Evolutionary conservation across 2,329 filamentous ascomycete species (phyloP), one percentile per base, ranked within the genome.

Genomic region (Moelleriella libera): DNA sequence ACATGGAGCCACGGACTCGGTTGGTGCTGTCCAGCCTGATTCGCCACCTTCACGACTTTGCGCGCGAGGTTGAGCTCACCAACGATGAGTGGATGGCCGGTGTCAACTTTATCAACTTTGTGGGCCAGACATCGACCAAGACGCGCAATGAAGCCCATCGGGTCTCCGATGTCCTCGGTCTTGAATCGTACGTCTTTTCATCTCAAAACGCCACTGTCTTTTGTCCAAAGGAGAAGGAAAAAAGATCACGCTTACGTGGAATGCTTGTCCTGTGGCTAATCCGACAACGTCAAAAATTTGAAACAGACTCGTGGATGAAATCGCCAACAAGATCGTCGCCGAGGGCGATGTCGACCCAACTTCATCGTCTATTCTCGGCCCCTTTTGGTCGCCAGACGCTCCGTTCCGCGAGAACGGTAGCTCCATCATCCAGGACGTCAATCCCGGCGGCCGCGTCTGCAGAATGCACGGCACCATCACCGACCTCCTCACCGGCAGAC

Each of bases 51-150:
- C 85, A 89, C 68, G 83, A 88, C 66, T 88, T 88, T 62, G 76
- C 79, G 48, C 79, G 85, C 49, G 85, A 89, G 59, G 77, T 85
- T 53, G 83, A 88, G 66, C 76, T 89, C 46, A 87, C 80, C 14
- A 72, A 78, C 32, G 83, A 85, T 47, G 85, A 89, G 66, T 88
- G 84, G 84, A 76, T 87, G 64, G 65, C 77, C 6, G 85, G 83
- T 47, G 82, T 88, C 47, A 73, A 83, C 57, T 88, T 83, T 61
- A 68, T 88, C 67, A 88, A 88, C 69, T 74, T 77, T 43, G 76
- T 86, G 51, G 84, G 85, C 51, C 78, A 85, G 64, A 76, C 79
- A 55, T 83, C 75, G 53, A 74, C 74, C 47, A 74, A 75, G 60
- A 82, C 77, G 55, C 72, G 85, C 49, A 88, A 89, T 63, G 85